A percentile compares a stretch with the other conserved stretches of the same genome.
Conservation (phyloP, 1,139 yeast genomes). For the Suhomyces wounanorum region DNA sequence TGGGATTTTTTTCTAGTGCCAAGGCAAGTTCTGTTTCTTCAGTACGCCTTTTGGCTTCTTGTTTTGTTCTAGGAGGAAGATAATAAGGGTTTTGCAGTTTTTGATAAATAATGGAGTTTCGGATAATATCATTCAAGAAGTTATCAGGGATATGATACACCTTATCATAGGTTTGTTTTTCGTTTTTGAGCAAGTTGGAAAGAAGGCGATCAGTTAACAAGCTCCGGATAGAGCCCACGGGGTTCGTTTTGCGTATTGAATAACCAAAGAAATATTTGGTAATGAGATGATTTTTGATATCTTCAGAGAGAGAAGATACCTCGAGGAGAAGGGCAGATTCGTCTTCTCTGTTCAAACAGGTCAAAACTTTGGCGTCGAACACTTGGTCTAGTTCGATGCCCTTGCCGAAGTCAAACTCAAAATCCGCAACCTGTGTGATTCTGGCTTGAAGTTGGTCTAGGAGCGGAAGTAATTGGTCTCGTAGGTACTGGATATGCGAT, state of each 20-base stretch:
- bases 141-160: slow-evolving; percentile 19
- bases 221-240: slow-evolving; percentile 1
- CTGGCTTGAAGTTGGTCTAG: slow-evolving; percentile 24
- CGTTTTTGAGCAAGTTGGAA: slow-evolving; percentile 11
- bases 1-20: slow-evolving; percentile 12
- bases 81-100: slow-evolving; percentile 34
- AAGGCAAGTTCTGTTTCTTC: slow-evolving; percentile 12
- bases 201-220: slow-evolving; percentile 12
- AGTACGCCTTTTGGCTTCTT: slow-evolving; percentile 8
- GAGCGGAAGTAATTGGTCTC: slow-evolving; percentile 32
- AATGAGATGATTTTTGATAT: not conserved
- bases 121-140: slow-evolving; percentile 31
- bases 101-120: slow-evolving; percentile 32
- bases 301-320: not conserved
- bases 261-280: slow-evolving; percentile 15
- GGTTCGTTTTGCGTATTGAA: not conserved
- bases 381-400: slow-evolving; percentile 9
- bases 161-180: slow-evolving; percentile 4
- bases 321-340: slow-evolving; percentile 31
- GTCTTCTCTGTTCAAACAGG: slow-evolving; percentile 25
- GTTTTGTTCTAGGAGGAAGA: slow-evolving; percentile 33
- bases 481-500: slow-evolving; percentile 23
- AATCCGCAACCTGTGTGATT: slow-evolving; percentile 6
- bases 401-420: slow-evolving; percentile 16
- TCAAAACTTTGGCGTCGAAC: slow-evolving; percentile 12